Evolutionary conservation across 345 rosid genomes (phyloP), one percentile per base, ranked within the genome.

Genomic region (Moricandia moricandioides): DNA sequence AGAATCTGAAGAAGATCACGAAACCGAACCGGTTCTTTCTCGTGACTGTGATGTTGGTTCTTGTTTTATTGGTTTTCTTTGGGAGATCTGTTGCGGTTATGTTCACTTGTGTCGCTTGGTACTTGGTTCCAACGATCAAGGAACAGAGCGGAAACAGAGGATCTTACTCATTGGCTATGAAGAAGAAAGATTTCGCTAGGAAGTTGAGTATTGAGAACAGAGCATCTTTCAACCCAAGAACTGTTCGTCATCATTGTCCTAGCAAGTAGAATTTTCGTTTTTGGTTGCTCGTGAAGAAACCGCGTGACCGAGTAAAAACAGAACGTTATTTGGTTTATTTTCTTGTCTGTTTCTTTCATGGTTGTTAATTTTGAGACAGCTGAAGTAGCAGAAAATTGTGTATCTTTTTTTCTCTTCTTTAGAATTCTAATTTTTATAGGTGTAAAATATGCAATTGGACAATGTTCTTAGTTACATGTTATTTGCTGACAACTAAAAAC

Each of bases 81-180:
- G 97, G 94, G 43, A 80, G 89, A 79, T 84, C 97, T 26, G 82
- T 79, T 13, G 86, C 86, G 2, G 82, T 87, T 18, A 12, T 87
- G 39, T 88, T 85, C 31, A 81, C 88, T 43, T 90, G 88, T 54
- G 37, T 87, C 0, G 87, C 82, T 31, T 92, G 97, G 97, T 90
- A 86, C 79, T 8, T 85, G 27, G 80, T 86, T 29, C 92, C 96
- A 45, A 63, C 82, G 39, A 61, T 87, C 9, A 60, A 70, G 29
- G 86, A 78, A 27, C 71, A 73, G 65, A 52, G 55, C 0, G 64
- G 79, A 61, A 79, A 69, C 67, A 39, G 62, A 34, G 45, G 68
- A 71, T 52, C 68, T 37, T 64, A 47, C 2, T 51, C 18, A 16
- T 21, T 21, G 24, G 69, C 76, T 2, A 37, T 59, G 65, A 87